These are phyloP conservation scores for Termitomyces sp. DNA, from an alignment of 768 basidiomycete genomes.

Conservation along the genomic window DNA sequence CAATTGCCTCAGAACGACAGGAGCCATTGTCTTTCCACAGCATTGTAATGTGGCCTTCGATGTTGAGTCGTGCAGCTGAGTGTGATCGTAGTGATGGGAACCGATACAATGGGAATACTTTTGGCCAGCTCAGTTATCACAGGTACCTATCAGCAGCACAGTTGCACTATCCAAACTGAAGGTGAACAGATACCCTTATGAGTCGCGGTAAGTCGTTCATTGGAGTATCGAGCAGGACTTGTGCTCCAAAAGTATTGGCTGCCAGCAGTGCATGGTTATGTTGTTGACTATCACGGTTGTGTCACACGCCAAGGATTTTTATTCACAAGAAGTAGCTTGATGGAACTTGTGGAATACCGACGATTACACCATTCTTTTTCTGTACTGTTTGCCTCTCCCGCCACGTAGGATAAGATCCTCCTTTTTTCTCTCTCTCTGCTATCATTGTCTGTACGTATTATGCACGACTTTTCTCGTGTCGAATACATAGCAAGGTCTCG, in stretches of 20 bases:
- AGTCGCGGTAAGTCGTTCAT: neutral
- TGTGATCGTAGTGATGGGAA: neutral
- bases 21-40: neutral
- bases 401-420: too few species aligned
- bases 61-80: neutral
- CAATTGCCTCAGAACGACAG: neutral
- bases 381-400: too few species aligned
- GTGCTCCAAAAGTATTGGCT: too few species aligned
- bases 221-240: neutral
- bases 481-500: too few species aligned
- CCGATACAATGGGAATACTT: neutral
- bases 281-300: too few species aligned
- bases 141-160: neutral
- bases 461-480: too few species aligned
- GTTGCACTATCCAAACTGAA: neutral
- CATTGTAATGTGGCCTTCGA: neutral
- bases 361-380: too few species aligned
- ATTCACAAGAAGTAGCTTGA: too few species aligned
- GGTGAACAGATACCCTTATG: neutral
- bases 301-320: neutral
- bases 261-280: too few species aligned
- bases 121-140: neutral
- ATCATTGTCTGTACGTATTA: too few species aligned
- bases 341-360: too few species aligned
- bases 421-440: too few species aligned